phyloP scores from a whole-genome alignment of 345 rosid genomes.

The Iberis pinnata region DNA sequence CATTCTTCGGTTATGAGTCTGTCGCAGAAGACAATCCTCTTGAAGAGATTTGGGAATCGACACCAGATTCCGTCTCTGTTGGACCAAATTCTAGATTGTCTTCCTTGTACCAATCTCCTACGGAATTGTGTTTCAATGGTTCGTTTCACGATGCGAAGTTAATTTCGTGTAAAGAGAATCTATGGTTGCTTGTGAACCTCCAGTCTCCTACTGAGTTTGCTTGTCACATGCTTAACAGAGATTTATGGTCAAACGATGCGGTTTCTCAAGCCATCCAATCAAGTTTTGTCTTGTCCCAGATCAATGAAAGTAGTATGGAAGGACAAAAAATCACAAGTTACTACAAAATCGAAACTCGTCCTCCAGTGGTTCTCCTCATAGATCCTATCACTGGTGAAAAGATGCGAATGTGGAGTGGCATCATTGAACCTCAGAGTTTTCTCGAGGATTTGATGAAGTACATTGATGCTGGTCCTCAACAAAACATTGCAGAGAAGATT shows the following conservation, averaged over 20 bases:
- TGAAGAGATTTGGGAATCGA: conserved; percentile 1
- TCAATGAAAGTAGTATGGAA: conserved; percentile 16
- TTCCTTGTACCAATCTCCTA: conserved; percentile 51
- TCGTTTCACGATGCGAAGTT: neutral
- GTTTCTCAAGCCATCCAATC: neutral
- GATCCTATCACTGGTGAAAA: conserved; percentile 37
- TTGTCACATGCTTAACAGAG: neutral
- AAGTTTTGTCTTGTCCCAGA: neutral
- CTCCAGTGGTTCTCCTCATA: conserved; percentile 1
- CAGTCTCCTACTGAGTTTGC: neutral
- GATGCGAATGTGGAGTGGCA: conserved; percentile 66
- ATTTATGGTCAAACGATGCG: neutral
- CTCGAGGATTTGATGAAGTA: conserved; percentile 39
- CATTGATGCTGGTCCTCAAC: neutral
- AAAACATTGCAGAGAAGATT: conserved; percentile 7
- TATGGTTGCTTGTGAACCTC: conserved; percentile 24
- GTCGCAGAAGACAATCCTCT: too few species aligned
- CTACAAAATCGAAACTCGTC: conserved; percentile 44
- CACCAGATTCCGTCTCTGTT: neutral
- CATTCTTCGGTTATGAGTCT: too few species aligned
- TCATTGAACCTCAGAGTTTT: conserved; percentile 67
- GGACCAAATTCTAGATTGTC: neutral
- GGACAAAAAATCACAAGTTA: conserved; percentile 65
- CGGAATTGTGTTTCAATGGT: conserved; percentile 1
- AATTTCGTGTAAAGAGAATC: neutral